Percentiles rank a stretch among this genome's conserved stretches.
Conservation (phyloP, 2,329 filamentous ascomycete genomes). For the Ophiostoma montium region DNA sequence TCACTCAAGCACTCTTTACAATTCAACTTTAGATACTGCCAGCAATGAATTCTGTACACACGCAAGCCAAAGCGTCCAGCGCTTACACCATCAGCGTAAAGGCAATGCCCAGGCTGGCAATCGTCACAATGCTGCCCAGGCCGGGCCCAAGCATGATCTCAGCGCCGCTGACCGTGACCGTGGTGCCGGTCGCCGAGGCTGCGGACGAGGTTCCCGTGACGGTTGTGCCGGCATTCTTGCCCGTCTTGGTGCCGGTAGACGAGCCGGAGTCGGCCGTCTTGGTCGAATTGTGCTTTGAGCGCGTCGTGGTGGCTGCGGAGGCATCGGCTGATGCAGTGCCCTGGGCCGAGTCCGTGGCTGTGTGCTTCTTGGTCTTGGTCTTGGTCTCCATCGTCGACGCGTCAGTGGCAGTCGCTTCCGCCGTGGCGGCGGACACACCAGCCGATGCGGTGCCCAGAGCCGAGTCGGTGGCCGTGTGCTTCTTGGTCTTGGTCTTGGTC, state of each 20-base stretch:
- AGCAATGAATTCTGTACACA: no score
- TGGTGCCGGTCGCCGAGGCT: not conserved
- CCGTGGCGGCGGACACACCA: not conserved
- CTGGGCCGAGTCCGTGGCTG: no score
- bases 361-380: no score
- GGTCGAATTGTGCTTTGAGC: constrained; percentile 7
- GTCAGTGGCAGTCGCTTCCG: not conserved
- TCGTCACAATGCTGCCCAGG: constrained; percentile 4
- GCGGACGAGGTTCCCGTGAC: not conserved
- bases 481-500: constrained; percentile 7
- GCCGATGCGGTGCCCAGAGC: not conserved
- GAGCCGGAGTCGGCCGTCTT: not conserved
- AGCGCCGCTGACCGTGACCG: constrained; percentile 4
- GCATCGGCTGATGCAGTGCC: no score
- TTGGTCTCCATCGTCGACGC: no score
- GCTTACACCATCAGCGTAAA: not conserved
- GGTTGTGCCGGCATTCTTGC: not conserved
- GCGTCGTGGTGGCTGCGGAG: not conserved
- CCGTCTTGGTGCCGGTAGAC: constrained; percentile 6
- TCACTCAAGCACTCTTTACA: no score
- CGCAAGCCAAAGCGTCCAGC: no score
- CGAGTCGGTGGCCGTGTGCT: not conserved
- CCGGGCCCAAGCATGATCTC: constrained; percentile 4
- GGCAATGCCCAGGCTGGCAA: constrained; percentile 8
- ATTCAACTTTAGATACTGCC: no score